Base-by-base conservation (phyloP, 441 rosid genomes). In the Hura crepitans region DNA sequence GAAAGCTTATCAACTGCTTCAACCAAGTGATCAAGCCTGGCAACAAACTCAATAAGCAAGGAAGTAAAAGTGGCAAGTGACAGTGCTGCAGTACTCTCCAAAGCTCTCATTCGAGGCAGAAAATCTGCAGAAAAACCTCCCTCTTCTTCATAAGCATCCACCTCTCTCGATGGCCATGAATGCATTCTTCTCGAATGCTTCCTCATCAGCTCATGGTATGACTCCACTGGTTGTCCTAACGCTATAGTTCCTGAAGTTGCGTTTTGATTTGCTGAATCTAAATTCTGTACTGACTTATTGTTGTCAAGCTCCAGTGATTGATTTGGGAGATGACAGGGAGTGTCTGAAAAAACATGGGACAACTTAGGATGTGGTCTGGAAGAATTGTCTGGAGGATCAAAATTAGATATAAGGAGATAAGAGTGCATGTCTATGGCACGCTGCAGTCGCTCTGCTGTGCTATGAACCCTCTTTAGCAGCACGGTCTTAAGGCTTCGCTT, bases 11-110 rank as follows among this genome's bases (percentile, higher is more conserved):
- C 88, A 20, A 83, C 90, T 55, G 84, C 90, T 72, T 84, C 87
- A 35, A 81, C 91, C 85, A 86, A 75, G 74, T 84, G 89, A 77
- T 89, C 81, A 69, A 86, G 82, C 82, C 91, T 80, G 7, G 84
- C 91, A 46, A 89, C 88, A 59, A 86, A 89, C 78, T 86, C 91
- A 51, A 86, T 82, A 18, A 89, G 86, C 79, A 89, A 78, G 8
- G 91, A 86, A 55, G 88, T 79, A 43, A 86, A 88, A 0, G 84
- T 84, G 30, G 78, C 84, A 12, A 86, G 84, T 51, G 91, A 88
- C 22, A 86, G 56, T 5, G 87, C 84, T 14, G 89, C 83, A 0
- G 89, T 86, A 82, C 82, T 89, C 81, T 84, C 87, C 5, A 84
- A 74, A 15, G 88, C 78, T 17, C 57, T 85, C 91, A 89, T 82